Evolutionary conservation across 352 stramenopile genomes (phyloP), one percentile per base, ranked within the genome.

Genomic region (Phytopythium montanum): DNA sequence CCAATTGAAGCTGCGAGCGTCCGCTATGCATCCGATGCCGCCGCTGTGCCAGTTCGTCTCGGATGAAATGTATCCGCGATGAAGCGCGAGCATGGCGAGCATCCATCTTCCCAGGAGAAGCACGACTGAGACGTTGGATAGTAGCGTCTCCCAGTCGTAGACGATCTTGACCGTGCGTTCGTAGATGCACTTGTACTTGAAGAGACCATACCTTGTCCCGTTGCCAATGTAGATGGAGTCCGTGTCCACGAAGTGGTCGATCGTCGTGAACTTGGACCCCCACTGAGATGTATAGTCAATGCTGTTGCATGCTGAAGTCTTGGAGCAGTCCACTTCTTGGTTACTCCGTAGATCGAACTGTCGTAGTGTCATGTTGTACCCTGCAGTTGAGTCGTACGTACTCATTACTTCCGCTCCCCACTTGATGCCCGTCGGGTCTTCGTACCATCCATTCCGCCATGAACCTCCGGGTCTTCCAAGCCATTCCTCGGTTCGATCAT

Each of bases 151-250:
- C 29, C 42, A 60, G 28, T 65, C 33, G 51, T 65, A 65, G 14
- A 64, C 49, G 48, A 66, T 68, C 29, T 54, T 64, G 19, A 62
- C 65, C 31, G 25, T 53, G 45, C 2, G 62, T 39, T 36, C 31
- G 31, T 36, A 36, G 31, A 1, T 10, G 5, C 28, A 52, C 2
- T 69, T 64, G 26, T 73, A 76, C 0, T 73, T 23, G 46, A 83
- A 87, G 7, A 87, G 62, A 0, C 75, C 73, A 28, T 66, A 65
- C 4, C 48, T 58, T 8, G 61, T 56, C 10, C 46, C 65, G 39
- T 71, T 70, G 2, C 33, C n/a, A 10, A 57, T 48, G 33, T 25
- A 36, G 52, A 57, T 34, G 19, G 52, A 48, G 25, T 36, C 38
- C 5, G 31, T 21, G 4, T 46, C n/a, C n/a, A 57, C 23, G 16